A percentile compares a stretch with the other conserved stretches of the same genome.
Conservation (phyloP, 2,329 filamentous ascomycete genomes). For the Colletotrichum agaves region DNA sequence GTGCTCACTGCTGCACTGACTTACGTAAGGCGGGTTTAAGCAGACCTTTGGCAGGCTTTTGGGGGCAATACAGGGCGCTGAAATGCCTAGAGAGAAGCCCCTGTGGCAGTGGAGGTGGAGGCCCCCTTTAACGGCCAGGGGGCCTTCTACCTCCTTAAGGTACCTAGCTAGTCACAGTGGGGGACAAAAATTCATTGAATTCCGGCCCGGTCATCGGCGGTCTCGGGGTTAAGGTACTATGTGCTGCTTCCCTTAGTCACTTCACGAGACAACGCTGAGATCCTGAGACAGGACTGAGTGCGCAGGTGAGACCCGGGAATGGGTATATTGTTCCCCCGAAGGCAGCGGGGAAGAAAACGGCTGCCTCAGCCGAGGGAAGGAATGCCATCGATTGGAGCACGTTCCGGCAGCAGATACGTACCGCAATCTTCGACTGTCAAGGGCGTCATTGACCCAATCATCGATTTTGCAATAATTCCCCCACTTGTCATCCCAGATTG, state of each 20-base stretch:
- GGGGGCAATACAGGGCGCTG: not conserved
- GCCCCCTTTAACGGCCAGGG: not conserved
- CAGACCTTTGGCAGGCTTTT: not conserved
- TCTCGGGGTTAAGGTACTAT: conserved; percentile 8
- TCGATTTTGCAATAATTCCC: not conserved
- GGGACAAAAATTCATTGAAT: too few relatives aligned
- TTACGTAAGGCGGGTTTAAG: not conserved
- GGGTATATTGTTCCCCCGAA: too few relatives aligned
- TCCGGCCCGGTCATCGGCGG: not conserved
- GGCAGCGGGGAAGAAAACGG: not conserved
- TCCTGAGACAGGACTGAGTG: too few relatives aligned
- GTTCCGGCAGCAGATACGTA: not conserved
- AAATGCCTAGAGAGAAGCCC: conserved; percentile 10
- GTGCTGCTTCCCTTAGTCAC: too few relatives aligned
- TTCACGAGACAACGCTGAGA: not conserved
- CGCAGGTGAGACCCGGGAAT: too few relatives aligned
- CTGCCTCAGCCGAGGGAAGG: not conserved
- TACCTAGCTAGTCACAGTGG: too few relatives aligned
- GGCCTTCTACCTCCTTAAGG: too few relatives aligned
- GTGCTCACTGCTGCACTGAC: not conserved
- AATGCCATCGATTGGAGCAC: too few relatives aligned
- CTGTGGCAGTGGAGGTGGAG: conserved; percentile 17
- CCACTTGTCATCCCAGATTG: not conserved
- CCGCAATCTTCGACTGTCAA: not conserved
- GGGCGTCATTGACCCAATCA: conserved; percentile 5